A percentile compares a stretch with the other conserved stretches of the same genome.
These are phyloP conservation scores for Oryza longistaminata DNA, from an alignment of 176 grass and related monocot species.

Conservation along the genomic window DNA sequence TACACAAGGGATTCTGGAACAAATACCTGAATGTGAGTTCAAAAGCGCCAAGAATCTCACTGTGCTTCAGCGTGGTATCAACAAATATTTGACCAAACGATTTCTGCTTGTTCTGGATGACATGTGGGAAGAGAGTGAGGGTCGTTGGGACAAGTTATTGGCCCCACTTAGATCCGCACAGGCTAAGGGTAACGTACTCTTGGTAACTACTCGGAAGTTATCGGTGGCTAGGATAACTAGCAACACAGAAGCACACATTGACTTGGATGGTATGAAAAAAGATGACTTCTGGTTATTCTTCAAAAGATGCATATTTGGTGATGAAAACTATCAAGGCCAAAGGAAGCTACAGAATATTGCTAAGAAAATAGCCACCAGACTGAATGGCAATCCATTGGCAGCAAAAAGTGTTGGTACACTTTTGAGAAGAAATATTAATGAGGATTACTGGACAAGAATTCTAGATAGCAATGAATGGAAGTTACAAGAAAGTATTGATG, in stretches of 20 bases:
- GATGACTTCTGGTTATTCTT: slow-evolving; percentile 44
- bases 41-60: not conserved
- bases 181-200: slow-evolving; percentile 35
- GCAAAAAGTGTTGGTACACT: slow-evolving; percentile 54
- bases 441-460: slow-evolving; percentile 37
- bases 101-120: slow-evolving; percentile 67
- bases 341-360: slow-evolving; percentile 36
- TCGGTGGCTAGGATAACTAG: slow-evolving; percentile 23
- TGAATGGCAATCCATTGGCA: slow-evolving; percentile 56
- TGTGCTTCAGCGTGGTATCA: slow-evolving; percentile 35
- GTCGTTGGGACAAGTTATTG: slow-evolving; percentile 48
- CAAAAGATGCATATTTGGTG: slow-evolving; percentile 46
- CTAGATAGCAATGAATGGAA: slow-evolving; percentile 42
- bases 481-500: not conserved
- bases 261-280: slow-evolving; percentile 43
- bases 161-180: slow-evolving; percentile 49
- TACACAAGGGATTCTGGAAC: slow-evolving; percentile 32
- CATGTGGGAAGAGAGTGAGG: slow-evolving; percentile 51
- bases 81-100: slow-evolving; percentile 31
- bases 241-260: not conserved
- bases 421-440: slow-evolving; percentile 19
- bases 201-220: slow-evolving; percentile 53
- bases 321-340: not conserved
- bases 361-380: slow-evolving; percentile 33
- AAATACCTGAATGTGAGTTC: not conserved